Conservation (phyloP, 192 early-diverging fungal genomes). For the Entophlyctis luteolus region DNA sequence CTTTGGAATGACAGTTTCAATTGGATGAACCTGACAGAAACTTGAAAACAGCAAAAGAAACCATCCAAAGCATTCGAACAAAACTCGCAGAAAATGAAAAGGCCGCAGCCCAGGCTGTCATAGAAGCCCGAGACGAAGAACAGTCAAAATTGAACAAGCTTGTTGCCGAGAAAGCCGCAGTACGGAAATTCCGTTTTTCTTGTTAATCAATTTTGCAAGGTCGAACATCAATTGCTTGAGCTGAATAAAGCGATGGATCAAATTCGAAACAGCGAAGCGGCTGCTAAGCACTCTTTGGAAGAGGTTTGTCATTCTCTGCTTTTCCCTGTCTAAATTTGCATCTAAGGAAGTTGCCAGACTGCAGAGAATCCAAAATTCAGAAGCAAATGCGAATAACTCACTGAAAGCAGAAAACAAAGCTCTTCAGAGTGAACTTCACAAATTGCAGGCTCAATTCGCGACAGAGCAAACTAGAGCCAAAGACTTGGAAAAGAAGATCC, state of each 20-base stretch:
- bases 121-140: constrained; percentile 27
- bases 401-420: constrained; percentile 18
- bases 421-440: neutral
- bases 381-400: constrained; percentile 1
- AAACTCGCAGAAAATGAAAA: constrained; percentile 12
- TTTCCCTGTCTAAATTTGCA: neutral
- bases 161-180: constrained; percentile 19
- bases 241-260: constrained; percentile 13
- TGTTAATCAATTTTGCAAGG: neutral
- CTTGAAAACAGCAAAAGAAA: constrained; percentile 9
- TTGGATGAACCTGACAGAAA: constrained; percentile 16
- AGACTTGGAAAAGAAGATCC: constrained; percentile 4
- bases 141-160: constrained; percentile 8
- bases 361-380: neutral
- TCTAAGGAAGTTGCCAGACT: constrained; percentile 7
- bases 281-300: constrained; percentile 6
- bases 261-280: constrained; percentile 5
- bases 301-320: neutral
- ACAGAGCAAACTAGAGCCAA: neutral
- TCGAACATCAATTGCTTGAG: constrained; percentile 11
- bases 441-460: neutral
- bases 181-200: neutral
- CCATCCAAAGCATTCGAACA: constrained; percentile 6
- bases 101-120: constrained; percentile 7
- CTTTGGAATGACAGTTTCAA: neutral